A percentile compares a stretch with the other conserved stretches of the same genome.
phyloP scores from a whole-genome alignment of 1,284 basidiomycete genomes.

The Naganishia cerealis region DNA sequence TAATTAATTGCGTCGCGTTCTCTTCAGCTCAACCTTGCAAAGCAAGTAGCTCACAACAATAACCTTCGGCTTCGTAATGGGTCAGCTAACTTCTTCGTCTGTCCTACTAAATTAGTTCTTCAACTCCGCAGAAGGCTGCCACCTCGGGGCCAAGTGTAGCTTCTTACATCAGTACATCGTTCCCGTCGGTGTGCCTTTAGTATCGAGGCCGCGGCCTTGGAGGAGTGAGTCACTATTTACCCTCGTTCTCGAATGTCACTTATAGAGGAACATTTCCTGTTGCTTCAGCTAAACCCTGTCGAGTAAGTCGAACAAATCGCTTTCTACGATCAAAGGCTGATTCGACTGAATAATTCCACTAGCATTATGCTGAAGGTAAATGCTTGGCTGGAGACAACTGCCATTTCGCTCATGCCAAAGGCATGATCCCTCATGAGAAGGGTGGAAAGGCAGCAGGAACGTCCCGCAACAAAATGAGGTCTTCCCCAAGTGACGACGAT shows the following conservation, averaged over 20 bases:
- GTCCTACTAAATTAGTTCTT: conserved; percentile 41
- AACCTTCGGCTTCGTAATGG: background rate
- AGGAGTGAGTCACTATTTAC: conserved; percentile 37
- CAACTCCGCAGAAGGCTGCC: conserved; percentile 49
- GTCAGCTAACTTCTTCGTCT: conserved; percentile 36
- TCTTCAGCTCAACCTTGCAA: conserved; percentile 23
- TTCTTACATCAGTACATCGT: conserved; percentile 49
- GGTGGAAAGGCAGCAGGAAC: background rate
- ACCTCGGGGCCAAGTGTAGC: conserved; percentile 43
- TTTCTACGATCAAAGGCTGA: background rate
- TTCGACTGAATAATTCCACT: background rate
- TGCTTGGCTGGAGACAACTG: conserved; percentile 50
- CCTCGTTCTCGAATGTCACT: background rate
- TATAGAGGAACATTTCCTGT: background rate
- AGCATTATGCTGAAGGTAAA: conserved; percentile 47
- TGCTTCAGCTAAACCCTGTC: conserved; percentile 29
- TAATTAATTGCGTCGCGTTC: background rate
- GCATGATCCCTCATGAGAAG: background rate
- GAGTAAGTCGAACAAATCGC: conserved; percentile 11
- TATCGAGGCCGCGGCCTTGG: conserved; percentile 47
- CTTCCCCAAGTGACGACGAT: background rate
- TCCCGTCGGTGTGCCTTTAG: conserved; percentile 39
- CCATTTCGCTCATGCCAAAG: conserved; percentile 49
- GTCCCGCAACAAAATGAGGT: background rate
- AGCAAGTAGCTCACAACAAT: conserved; percentile 2